Evolutionary conservation across 345 rosid genomes (phyloP).

Genomic region (Citrus hindsii): DNA sequence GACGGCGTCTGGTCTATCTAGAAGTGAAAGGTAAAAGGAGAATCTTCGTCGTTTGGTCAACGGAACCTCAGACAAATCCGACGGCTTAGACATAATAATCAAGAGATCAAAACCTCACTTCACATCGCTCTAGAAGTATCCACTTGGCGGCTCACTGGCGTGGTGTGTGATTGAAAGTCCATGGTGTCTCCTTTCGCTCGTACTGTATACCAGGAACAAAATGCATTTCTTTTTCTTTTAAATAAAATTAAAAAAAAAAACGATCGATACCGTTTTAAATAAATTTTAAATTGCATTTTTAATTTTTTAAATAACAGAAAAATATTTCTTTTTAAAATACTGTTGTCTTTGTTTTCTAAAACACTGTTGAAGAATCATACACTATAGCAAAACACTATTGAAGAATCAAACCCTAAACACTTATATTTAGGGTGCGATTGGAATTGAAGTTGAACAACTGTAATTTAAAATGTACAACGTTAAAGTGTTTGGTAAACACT

Average conservation of each 20-base stretch:
- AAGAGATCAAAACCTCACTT: not conserved
- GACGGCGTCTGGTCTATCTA: not conserved
- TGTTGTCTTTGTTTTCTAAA: too few species aligned
- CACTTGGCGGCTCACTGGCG: not conserved
- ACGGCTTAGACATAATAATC: not conserved
- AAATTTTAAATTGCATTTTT: too few species aligned
- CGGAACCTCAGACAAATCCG: not conserved
- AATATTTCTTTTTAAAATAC: too few species aligned
- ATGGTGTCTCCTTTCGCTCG: not conserved
- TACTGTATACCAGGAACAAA: not conserved
- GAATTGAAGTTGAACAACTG: fast-evolving
- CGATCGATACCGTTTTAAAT: too few species aligned
- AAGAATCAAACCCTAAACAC: too few species aligned
- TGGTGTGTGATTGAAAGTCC: not conserved
- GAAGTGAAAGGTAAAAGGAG: not conserved
- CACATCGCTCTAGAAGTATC: not conserved
- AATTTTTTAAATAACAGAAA: too few species aligned
- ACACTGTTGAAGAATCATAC: too few species aligned
- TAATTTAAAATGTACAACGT: fast-evolving
- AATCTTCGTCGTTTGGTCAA: not conserved
- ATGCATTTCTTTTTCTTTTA: not conserved
- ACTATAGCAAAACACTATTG: too few species aligned
- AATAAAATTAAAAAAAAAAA: too few species aligned
- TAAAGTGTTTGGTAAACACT: too few species aligned
- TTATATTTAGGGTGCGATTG: fast-evolving